Evolutionary conservation across 371 early-diverging fungal species (phyloP), one percentile per base, ranked within the genome.

Genomic region (Mortierella sp.): DNA sequence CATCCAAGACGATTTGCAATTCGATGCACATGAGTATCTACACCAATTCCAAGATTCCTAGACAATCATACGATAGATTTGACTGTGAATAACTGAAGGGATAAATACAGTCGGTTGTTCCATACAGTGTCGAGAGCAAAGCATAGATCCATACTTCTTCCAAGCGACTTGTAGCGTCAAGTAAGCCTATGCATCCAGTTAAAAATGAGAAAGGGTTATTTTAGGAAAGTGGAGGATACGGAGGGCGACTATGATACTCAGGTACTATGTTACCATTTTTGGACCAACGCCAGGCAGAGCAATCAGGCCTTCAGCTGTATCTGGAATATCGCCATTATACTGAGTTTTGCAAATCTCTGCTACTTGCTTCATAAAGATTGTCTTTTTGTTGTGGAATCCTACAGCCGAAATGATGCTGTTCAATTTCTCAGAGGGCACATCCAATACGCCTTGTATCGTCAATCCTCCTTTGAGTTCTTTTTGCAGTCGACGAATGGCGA

Each of bases 11-110:
- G 90, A 69, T 98, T 96, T 28, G 91, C 73, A 43, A 99, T 99
- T 45, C 99, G 91, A 86, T 98, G 97, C 12, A 99, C 99, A 86
- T 99, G 99, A 0, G 95, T 95, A 86, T 99, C 99, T n/a, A 99
- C 99, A 14, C 98, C 97, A 84, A 99, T 98, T 2, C 99, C 99
- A 16, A 88, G 78, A 72, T 93, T 94, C 64, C 88, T 93, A 71
- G 3, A 8, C 10, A 10, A 52, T 5, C 24, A 20, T 22, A 28
- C 12, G 55, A 12, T 26, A 55, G 11, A 26, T 55, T 28, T 43
- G 22, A 62, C 14, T 37, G 28, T 12, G 45, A 62, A 45, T 24
- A 22, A 62, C 0, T 8, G 43, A 62, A 62, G 14, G 11, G 6
- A 4, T 52, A 22, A 16, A 52, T 18, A 55, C 28, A 12, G 20